These are phyloP conservation scores for Phascolomyces articulosus DNA, from an alignment of 371 early-diverging fungal genomes.

Conservation along the genomic window DNA sequence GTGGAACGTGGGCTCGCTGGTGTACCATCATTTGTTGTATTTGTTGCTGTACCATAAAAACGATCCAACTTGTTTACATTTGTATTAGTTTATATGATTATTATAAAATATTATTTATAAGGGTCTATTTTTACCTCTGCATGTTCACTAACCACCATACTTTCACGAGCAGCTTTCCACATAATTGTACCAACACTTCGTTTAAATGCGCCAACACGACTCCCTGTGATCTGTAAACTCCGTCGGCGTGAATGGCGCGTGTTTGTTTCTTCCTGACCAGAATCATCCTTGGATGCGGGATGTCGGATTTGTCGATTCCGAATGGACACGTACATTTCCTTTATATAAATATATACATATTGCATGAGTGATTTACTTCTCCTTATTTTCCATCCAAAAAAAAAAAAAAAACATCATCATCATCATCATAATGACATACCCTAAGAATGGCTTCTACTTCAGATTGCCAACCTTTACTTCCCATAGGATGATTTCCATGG, in stretches of 20 bases:
- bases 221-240: slow-evolving; percentile 30
- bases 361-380: too few relatives aligned
- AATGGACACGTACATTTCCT: slow-evolving; percentile 70
- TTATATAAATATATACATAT: too few relatives aligned
- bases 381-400: neutral
- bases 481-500: slow-evolving; percentile 13
- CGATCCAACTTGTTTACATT: slow-evolving; percentile 10
- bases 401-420: too few relatives aligned
- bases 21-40: neutral
- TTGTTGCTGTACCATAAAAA: slow-evolving; percentile 2
- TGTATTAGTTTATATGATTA: neutral
- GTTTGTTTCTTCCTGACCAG: neutral
- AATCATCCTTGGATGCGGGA: slow-evolving; percentile 32
- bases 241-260: slow-evolving; percentile 18
- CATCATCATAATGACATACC: too few relatives aligned
- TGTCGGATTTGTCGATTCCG: slow-evolving; percentile 64
- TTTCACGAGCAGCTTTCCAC: slow-evolving; percentile 36
- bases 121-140: slow-evolving; percentile 16
- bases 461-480: slow-evolving; percentile 33
- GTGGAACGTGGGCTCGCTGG: slow-evolving; percentile 25
- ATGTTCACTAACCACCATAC: slow-evolving; percentile 24
- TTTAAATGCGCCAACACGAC: slow-evolving; percentile 32
- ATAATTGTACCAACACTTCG: slow-evolving; percentile 44
- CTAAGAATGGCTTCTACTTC: slow-evolving; percentile 39
- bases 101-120: neutral